phyloP scores from a whole-genome alignment of 768 basidiomycete genomes.

The Daedaleopsis sinensis region DNA sequence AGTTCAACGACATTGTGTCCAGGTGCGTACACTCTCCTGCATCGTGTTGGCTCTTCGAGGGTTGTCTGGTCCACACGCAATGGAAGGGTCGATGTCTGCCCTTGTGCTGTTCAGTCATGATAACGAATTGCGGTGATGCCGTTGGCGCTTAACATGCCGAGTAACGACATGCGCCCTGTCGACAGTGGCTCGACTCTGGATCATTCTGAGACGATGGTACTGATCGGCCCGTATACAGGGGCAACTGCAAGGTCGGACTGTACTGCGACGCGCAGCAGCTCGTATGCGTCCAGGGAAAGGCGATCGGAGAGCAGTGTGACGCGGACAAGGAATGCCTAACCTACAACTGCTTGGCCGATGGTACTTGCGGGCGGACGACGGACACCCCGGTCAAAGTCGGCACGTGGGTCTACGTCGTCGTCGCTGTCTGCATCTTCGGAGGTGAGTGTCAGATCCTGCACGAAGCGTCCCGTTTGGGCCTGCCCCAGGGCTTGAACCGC shows the following conservation, averaged over 20 bases:
- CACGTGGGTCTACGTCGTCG: constrained; percentile 71
- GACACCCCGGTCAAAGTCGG: constrained; percentile 64
- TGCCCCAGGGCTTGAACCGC: too few species aligned
- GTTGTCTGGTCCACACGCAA: neutral
- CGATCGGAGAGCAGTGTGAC: constrained; percentile 58
- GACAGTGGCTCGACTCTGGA: too few species aligned
- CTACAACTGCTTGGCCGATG: constrained; percentile 68
- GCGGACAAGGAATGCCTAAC: constrained; percentile 70
- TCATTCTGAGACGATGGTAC: too few species aligned
- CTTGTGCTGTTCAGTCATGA: neutral
- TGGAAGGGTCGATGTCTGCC: neutral
- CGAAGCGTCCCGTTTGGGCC: neutral
- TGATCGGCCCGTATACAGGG: constrained; percentile 39
- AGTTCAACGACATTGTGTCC: constrained; percentile 81
- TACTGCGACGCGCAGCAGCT: constrained; percentile 72
- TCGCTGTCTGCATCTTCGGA: constrained; percentile 70
- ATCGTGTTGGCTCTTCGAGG: neutral
- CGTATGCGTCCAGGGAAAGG: constrained; percentile 62
- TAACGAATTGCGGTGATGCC: neutral
- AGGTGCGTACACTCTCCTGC: constrained; percentile 49
- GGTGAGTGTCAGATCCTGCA: constrained; percentile 45
- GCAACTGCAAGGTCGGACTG: constrained; percentile 70
- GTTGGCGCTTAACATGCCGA: neutral
- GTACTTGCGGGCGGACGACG: constrained; percentile 64
- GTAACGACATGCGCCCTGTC: too few species aligned